Evolutionary conservation across 345 rosid genomes (phyloP).

Genomic region (thale cress (Arabidopsis thaliana)): TAIR10.1 NC_003076.8:18427501-18428000

Average conservation of each 20-base stretch:
- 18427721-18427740: not conserved
- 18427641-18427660: conserved; percentile 37
- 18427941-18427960: conserved; percentile 10
- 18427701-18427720: not conserved
- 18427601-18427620: not conserved
- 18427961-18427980: conserved; percentile 25
- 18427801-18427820: not conserved
- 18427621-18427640: conserved; percentile 27
- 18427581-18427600: not conserved
- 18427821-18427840: conserved; percentile 34
- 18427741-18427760: conserved; percentile 16
- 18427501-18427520: conserved; percentile 46
- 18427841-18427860: conserved; percentile 51
- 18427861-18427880: conserved; percentile 63
- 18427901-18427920: conserved; percentile 46
- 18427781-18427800: conserved; percentile 9
- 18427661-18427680: not conserved
- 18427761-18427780: conserved; percentile 37
- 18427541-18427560: not conserved
- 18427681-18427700: not conserved
- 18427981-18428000: conserved; percentile 26
- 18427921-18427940: conserved; percentile 44
- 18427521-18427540: conserved; percentile 28
- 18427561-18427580: not conserved
- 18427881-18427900: conserved; percentile 48